Conservation (phyloP, 1,284 basidiomycete species). For the Pholiota adiposa region DNA sequence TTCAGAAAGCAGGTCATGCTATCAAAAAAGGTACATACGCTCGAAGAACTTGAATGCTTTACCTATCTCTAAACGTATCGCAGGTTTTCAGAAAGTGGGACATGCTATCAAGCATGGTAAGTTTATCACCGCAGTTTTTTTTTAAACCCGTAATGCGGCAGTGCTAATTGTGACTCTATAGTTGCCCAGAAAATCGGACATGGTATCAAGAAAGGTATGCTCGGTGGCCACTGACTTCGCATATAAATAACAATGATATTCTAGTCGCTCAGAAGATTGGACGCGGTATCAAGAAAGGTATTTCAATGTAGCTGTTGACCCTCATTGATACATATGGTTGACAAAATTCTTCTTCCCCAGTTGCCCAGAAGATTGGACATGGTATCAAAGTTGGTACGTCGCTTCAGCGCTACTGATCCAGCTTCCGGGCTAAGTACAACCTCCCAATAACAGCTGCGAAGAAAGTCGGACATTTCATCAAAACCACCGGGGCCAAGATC, state of each 20-base stretch:
- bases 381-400: constrained; percentile 1
- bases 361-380: not conserved
- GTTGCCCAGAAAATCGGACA: constrained; percentile 9
- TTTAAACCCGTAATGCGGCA: too few species aligned
- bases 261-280: not conserved
- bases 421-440: not conserved
- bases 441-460: constrained; percentile 2
- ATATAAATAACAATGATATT: not conserved
- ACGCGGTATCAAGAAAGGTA: not conserved
- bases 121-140: not conserved
- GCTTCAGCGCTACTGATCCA: not conserved
- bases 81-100: too few species aligned
- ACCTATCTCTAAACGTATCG: too few species aligned
- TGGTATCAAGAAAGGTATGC: not conserved
- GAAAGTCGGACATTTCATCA: too few species aligned
- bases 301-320: too few species aligned
- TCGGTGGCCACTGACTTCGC: not conserved
- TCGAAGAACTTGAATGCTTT: too few species aligned
- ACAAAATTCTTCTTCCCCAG: not conserved
- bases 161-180: too few species aligned
- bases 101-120: constrained; percentile 1
- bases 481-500: too few species aligned
- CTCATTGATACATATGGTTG: too few species aligned
- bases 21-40: too few species aligned
- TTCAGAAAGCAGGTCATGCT: not conserved